Base-by-base conservation (phyloP, 129 eudicot genomes). In the Glebionis coronaria region DNA sequence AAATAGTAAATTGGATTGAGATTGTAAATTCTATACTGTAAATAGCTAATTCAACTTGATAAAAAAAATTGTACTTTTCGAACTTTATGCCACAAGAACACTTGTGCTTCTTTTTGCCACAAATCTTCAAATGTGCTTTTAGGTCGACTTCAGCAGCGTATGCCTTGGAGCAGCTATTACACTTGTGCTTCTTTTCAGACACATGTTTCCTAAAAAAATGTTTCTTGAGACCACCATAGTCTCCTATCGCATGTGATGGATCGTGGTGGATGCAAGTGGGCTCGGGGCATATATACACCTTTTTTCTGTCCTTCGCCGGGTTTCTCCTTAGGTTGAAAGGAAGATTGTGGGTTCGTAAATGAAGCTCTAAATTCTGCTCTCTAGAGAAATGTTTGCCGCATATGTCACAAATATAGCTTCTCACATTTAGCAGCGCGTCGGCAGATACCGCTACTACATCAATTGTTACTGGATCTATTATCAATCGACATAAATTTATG, bases 191-290 rank as follows among this genome's bases (percentile, higher is more conserved):
- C 58, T 73, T 79, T 25, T 73, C 45, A 28, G 71, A 58, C 60
- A 71, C 76, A 46, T 85, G 87, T 72, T 81, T 85, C 51, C 84
- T 67, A 46, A 78, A 54, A 14, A 72, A 81, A 58, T 85, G 90
- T 63, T 85, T 85, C 19, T 76, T 79, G 18, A 85, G 81, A 19
- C 90, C 87, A 5, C 81, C 87, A 10, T 81, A 82, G 54, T 85
- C 90, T 0, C 90, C 87, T 0, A 85, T 59, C 9, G 87, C 84
- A 40, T 73, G 87, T 60, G 80, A 66, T 8, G 65, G 82, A 25
- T 81, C 52, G 50, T 85, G 87, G 67, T 81, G 82, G 67, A 23
- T 45, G 46, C 84, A 81, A 4, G 71, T 78, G 7, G 87, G 84
- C 59, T 81, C 84, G 8, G 90, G 90, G 50, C 87, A 85, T 23